Base-by-base conservation (phyloP, 2,329 filamentous ascomycete genomes). In the Exserohilum rostratum region DNA sequence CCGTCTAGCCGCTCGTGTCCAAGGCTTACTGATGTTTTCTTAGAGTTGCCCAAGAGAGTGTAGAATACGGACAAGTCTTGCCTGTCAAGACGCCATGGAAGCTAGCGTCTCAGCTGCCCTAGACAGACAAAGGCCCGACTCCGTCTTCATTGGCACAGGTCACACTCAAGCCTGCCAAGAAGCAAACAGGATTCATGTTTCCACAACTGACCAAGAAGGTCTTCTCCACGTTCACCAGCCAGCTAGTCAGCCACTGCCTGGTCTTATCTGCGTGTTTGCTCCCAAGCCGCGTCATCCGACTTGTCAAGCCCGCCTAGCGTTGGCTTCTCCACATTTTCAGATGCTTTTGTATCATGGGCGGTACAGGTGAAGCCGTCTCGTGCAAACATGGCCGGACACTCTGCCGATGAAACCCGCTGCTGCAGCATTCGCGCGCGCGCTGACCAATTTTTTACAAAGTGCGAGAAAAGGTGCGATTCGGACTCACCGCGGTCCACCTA, bases 111-210 rank as follows among this genome's bases (percentile, higher is more conserved):
- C 69, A 70, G 67, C 64, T 69, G 57, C 68, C 65, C 46, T 55
- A 64, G 62, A 60, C 45, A 69, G 69, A 67, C 61, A 70, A 68
- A 69, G 62, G 64, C 43, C 70, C 70, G 70, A 68, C 55, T 62
- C 37, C 43, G 54, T 50, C 46, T 55, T 59, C 55, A 69, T 69
- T 72, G 67, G 69, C 65, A 51, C 57, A 67, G 60, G 63, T 65
- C 62, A 64, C 64, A 62, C 62, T 66, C 65, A 68, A 69, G 64
- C 64, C 65, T 57, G 69, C 70, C 69, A 72, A 71, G 70, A 53
- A 55, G 53, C 56, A 66, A 64, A 71, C 61, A 65, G 64, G 60
- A 61, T 62, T 61, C 57, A 57, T 62, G 65, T 70, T 72, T 69
- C 64, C 50, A 65, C 59, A 56, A 54, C 52, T 51, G 54, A 68